A percentile compares a stretch with the other conserved stretches of the same genome.
These are phyloP conservation scores for Solanum peruvianum DNA, from an alignment of 257 asterid species.

Conservation along the genomic window DNA sequence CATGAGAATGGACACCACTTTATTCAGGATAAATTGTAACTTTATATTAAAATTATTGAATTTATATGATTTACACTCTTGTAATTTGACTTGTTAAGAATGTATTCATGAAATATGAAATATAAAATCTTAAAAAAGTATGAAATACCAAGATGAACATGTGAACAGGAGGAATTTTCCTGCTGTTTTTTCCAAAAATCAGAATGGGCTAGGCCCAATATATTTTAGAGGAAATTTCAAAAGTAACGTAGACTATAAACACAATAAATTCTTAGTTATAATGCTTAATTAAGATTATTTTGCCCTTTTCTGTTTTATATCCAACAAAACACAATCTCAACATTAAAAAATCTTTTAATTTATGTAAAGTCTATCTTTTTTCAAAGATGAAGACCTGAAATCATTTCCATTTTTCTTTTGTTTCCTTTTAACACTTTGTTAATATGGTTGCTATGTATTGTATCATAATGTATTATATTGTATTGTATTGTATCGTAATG, in stretches of 20 bases:
- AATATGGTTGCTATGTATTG: no score
- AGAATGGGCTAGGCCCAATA: background rate
- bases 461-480: no score
- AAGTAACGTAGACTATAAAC: background rate
- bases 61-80: no score
- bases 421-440: background rate
- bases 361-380: no score
- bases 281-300: no score
- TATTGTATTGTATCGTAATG: no score
- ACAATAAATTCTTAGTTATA: no score
- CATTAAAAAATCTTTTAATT: no score
- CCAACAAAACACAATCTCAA: background rate
- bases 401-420: background rate
- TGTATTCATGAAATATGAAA: background rate
- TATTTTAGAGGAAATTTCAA: background rate
- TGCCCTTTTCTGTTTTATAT: background rate
- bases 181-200: background rate
- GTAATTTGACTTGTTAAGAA: background rate
- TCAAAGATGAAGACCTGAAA: background rate
- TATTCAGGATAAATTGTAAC: no score
- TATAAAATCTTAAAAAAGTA: background rate
- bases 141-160: background rate
- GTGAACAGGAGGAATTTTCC: background rate
- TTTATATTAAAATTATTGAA: no score
- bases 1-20: no score